Evolutionary conservation across 169 alveolate genomes (phyloP), one percentile per base, ranked within the genome.

Genomic region (Toxoplasma gondii): DNA sequence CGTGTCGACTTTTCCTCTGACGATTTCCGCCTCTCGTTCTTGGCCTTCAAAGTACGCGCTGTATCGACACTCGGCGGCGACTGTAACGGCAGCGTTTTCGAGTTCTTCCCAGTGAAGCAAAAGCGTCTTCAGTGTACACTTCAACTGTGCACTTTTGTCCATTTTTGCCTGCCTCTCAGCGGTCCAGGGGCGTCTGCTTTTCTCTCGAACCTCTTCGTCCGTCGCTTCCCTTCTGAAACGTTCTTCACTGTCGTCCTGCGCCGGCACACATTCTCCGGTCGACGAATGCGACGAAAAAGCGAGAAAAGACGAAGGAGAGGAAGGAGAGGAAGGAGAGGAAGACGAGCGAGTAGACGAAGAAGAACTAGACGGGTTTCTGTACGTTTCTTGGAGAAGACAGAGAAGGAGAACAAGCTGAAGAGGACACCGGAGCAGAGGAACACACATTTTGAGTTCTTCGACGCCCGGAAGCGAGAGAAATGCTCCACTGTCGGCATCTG

Each of bases 61-160:
- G 64, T 82, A 82, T 31, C 36, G 22, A 43, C 90, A 82, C 90
- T 82, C 90, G n/a, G 90, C 90, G 1, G 69, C 64, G n/a, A 39
- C 67, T 49, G 90, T 82, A 41, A 82, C 90, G 1, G 90, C 90
- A 10, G 27, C 27, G 38, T 2, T 36, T 27, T 82, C 90, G 9
- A 43, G 69, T 82, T 38, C 69, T 27, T 82, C 90, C 90, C 90
- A 82, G 39, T 74, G 1, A 17, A 10, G 84, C 44, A 74, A 27
- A 27, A 64, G 74, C n/a, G n/a, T 16, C 29, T 64, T 31, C 5
- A 64, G 74, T 1, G 24, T 19, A 27, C 58, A 7, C 12, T 49
- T 49, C 22, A 49, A 12, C 58, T 12, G 4, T 12, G 58, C 58
- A 12, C 12, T 4, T 49, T 12, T 49, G 4, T 49, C 58, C 58